Percentiles rank a stretch among this genome's conserved stretches.
These are phyloP conservation scores for Luffa acutangula DNA, from an alignment of 306 rosid genomes.

Conservation along the genomic window DNA sequence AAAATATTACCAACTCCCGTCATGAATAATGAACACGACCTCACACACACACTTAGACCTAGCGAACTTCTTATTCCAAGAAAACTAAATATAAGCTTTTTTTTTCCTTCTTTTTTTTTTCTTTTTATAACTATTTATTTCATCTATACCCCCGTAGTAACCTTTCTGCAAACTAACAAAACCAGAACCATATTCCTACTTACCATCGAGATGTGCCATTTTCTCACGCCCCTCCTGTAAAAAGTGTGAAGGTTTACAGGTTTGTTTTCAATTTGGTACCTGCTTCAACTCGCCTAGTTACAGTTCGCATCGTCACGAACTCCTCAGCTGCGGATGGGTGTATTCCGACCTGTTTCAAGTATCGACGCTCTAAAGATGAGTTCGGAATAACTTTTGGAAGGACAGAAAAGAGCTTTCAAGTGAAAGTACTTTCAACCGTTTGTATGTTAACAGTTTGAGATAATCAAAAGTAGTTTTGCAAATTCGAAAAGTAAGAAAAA, in stretches of 20 bases:
- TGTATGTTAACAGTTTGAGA: no score
- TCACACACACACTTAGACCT: not conserved
- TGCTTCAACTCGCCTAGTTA: conserved; percentile 48
- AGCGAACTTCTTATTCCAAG: not conserved
- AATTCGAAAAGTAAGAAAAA: no score
- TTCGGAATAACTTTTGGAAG: not conserved
- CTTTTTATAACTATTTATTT: not conserved
- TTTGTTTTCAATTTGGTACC: conserved; percentile 48
- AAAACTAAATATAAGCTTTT: not conserved
- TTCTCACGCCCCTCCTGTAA: not conserved
- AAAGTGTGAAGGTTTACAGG: conserved; percentile 10
- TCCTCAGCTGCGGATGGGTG: conserved; percentile 96
- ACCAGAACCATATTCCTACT: not conserved
- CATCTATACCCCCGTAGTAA: not conserved
- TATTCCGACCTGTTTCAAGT: conserved; percentile 59
- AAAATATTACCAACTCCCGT: not conserved
- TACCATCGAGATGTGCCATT: not conserved
- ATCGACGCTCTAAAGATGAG: not conserved
- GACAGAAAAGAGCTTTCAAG: no score
- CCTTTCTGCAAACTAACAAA: not conserved
- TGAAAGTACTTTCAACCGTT: no score
- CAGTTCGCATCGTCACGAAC: conserved; percentile 88
- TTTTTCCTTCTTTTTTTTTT: no score
- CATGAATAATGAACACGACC: not conserved
- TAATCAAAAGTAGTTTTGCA: no score